Evolutionary conservation across 805 yeast genomes (phyloP), one percentile per base, ranked within the genome.

Genomic region (Ogataea nakhonphanomensis): DNA sequence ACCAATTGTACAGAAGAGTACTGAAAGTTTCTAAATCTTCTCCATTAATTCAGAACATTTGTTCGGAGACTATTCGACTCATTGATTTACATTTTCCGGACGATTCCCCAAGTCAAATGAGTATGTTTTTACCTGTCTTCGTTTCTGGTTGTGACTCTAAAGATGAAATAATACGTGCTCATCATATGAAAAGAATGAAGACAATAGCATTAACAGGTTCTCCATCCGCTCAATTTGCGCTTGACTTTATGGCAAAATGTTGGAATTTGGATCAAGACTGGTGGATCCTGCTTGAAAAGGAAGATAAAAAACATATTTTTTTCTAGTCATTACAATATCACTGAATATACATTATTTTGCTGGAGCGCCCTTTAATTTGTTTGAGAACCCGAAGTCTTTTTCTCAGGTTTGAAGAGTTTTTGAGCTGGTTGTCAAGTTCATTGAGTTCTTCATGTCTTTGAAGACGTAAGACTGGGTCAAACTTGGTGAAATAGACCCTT

Each of bases 381-480:
- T 23, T 71, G 57, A 89, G 73, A 52, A 79, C 84, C 20, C 70
- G 69, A 43, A 89, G 69, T 49, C 89, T 74, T 44, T 82, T 82
- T 49, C 74, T 72, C 67, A 88, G 65, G 14, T 69, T 68, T 3
- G 88, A 84, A 14, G 81, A 80, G 44, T 79, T 84, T 53, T 95
- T 79, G 53, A 90, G 69, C 34, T 71, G 66, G 61, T 78, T 74
- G 52, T 87, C 95, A 45, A 89, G 66, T 34, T 67, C 71, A 32
- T 84, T 71, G 55, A 89, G 73, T 61, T 87, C 95, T 53, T 85
- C 83, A 54, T 88, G 96, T 53, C 84, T 74, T 41, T 73, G 64
- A 45, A 90, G 71, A 52, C 96, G 74, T 59, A 76, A 72, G 23
- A 73, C 73, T 5, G 96, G 90, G 61, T 89, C 79, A 39, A 90